A percentile compares a stretch with the other conserved stretches of the same genome.
Evolutionary conservation across 768 basidiomycete genomes (phyloP).

Genomic region (Vararia minispora): DNA sequence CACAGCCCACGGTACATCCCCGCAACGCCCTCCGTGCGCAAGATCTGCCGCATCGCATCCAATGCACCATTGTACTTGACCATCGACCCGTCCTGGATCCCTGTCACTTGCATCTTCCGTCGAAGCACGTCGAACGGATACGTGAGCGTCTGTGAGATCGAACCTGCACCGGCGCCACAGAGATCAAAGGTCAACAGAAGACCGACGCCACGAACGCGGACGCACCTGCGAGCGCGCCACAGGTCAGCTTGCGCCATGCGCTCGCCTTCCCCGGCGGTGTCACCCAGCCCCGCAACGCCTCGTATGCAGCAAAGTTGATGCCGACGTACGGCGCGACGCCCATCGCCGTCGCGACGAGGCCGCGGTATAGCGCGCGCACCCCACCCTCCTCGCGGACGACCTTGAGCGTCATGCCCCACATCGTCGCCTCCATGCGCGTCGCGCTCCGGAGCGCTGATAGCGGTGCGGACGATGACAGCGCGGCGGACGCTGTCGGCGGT

Average conservation of each 20-base stretch:
- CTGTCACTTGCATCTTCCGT: conserved; percentile 91
- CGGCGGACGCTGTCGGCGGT: conserved; percentile 17
- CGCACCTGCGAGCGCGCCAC: conserved; percentile 80
- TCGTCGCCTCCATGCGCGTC: conserved; percentile 46
- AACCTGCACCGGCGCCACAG: conserved; percentile 36
- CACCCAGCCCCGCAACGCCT: conserved; percentile 61
- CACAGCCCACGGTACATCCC: conserved; percentile 82
- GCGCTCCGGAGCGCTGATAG: conserved; percentile 31
- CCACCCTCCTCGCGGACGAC: conserved; percentile 92
- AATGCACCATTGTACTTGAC: conserved; percentile 72
- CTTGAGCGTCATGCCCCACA: conserved; percentile 84
- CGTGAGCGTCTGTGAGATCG: conserved; percentile 87
- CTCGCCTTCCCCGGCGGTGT: conserved; percentile 75
- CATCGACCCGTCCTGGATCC: conserved; percentile 45
- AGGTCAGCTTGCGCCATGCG: conserved; percentile 58
- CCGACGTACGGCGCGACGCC: conserved; percentile 86
- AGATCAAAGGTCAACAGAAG: conserved; percentile 5
- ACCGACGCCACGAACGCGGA: conserved; percentile 2
- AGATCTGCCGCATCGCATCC: conserved; percentile 60
- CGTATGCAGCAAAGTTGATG: conserved; percentile 93
- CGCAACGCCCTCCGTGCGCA: conserved; percentile 60
- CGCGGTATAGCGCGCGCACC: conserved; percentile 75
- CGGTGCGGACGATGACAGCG: conserved; percentile 25
- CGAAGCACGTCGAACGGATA: conserved; percentile 94
- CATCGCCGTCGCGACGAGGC: conserved; percentile 70